Percentiles rank a stretch among this genome's conserved stretches.
Evolutionary conservation across 2,329 filamentous ascomycete genomes (phyloP).

Genomic region (Stagonosporopsis cucurbitacearum): DNA sequence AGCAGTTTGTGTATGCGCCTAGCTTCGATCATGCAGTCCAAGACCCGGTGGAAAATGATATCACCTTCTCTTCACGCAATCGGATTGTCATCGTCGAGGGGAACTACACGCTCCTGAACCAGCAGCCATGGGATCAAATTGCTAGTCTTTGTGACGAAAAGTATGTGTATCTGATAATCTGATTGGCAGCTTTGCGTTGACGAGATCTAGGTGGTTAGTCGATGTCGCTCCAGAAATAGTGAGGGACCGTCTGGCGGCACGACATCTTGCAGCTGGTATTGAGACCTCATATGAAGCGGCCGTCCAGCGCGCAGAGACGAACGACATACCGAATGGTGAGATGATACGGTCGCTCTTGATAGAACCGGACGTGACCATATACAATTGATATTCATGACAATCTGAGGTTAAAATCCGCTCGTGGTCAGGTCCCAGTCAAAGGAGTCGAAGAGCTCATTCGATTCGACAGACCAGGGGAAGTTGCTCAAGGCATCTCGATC

Average conservation of each 20-base stretch:
- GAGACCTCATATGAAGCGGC: slow-evolving; percentile 29
- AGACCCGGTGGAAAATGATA: slow-evolving; percentile 28
- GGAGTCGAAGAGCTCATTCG: slow-evolving; percentile 33
- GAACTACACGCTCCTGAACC: slow-evolving; percentile 36
- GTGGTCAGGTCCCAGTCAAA: slow-evolving; percentile 35
- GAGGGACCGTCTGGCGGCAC: slow-evolving; percentile 26
- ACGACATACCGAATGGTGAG: slow-evolving; percentile 35
- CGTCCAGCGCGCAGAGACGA: slow-evolving; percentile 31
- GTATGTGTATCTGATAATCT: slow-evolving; percentile 11
- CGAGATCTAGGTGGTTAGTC: slow-evolving; percentile 30
- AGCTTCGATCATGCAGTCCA: slow-evolving; percentile 37
- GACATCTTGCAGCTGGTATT: slow-evolving; percentile 35
- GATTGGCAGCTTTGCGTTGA: not conserved
- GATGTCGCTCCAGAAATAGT: slow-evolving; percentile 28
- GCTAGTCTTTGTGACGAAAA: slow-evolving; percentile 25
- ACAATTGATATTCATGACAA: slow-evolving; percentile 18
- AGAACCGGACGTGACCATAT: slow-evolving; percentile 26
- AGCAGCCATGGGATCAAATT: slow-evolving; percentile 29
- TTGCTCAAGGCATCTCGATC: slow-evolving; percentile 29
- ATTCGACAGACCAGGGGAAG: slow-evolving; percentile 36
- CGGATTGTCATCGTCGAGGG: slow-evolving; percentile 35
- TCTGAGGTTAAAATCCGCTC: slow-evolving; percentile 18
- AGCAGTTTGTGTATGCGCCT: slow-evolving; percentile 26
- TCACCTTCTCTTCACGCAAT: slow-evolving; percentile 29
- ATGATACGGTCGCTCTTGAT: slow-evolving; percentile 31